Percentiles rank a stretch among this genome's conserved stretches.
Conservation (phyloP, 768 basidiomycete genomes). For the Tylopilus rubrobrunneus region DNA sequence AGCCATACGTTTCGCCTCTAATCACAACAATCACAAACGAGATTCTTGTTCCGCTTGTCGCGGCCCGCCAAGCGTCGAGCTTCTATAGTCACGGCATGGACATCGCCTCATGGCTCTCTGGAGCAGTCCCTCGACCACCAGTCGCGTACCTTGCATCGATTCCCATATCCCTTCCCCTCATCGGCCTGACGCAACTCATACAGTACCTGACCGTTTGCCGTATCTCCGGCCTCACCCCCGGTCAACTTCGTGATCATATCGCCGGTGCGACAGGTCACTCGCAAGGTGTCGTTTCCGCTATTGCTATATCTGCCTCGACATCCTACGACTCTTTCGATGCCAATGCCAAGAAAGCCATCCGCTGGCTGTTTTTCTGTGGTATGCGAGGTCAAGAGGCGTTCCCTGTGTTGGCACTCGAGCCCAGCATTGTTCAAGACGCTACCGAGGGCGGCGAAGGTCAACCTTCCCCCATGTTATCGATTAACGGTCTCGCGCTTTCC, state of each 20-base stretch:
- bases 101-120: constrained; percentile 79
- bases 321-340: constrained; percentile 68
- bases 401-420: constrained; percentile 87
- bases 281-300: constrained; percentile 94
- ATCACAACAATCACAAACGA: constrained; percentile 58
- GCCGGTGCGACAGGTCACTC: constrained; percentile 95
- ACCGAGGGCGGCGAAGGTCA: constrained; percentile 90
- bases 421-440: constrained; percentile 80
- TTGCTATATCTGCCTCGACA: constrained; percentile 77
- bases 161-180: constrained; percentile 91
- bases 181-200: constrained; percentile 91
- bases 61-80: constrained; percentile 48
- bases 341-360: constrained; percentile 81
- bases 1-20: constrained; percentile 76
- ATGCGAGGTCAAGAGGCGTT: constrained; percentile 92
- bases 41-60: constrained; percentile 69
- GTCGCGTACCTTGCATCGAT: constrained; percentile 86
- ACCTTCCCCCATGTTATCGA: constrained; percentile 90
- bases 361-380: constrained; percentile 91
- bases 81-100: constrained; percentile 83
- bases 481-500: constrained; percentile 75
- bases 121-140: constrained; percentile 65
- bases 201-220: constrained; percentile 86
- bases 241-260: constrained; percentile 71
- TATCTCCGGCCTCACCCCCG: constrained; percentile 71